Conservation (phyloP, 108 stramenopile species). For the Epipyxis sp. region DNA sequence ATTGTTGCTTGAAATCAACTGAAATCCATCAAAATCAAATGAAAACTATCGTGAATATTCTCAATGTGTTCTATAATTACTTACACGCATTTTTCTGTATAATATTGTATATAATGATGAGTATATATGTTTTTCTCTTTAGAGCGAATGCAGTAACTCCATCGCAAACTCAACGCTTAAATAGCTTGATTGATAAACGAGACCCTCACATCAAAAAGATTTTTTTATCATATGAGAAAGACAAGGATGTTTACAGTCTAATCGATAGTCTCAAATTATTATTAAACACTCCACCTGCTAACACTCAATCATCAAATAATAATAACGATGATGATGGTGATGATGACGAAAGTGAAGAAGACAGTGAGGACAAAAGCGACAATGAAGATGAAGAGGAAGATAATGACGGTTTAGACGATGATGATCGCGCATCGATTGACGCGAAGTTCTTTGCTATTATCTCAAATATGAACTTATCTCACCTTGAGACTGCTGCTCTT, state of each 20-base stretch:
- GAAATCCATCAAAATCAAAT: too few relatives aligned
- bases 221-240: not conserved
- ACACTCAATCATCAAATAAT: not conserved
- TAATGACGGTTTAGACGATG: conserved; percentile 5
- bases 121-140: conserved; percentile 8
- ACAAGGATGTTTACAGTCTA: conserved; percentile 15
- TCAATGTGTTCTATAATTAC: too few relatives aligned
- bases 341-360: not conserved
- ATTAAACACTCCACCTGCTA: not conserved
- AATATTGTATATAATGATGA: conserved; percentile 17
- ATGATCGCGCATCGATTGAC: not conserved
- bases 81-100: too few relatives aligned
- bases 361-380: conserved; percentile 4
- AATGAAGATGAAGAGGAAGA: conserved; percentile 15
- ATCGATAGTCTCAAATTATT: not conserved
- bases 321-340: not conserved
- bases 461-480: not conserved
- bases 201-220: not conserved
- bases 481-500: conserved; percentile 18
- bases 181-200: not conserved
- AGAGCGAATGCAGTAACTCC: not conserved
- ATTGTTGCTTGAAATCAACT: too few relatives aligned
- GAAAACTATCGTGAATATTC: too few relatives aligned
- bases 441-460: not conserved
- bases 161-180: not conserved